phyloP scores from a whole-genome alignment of 345 rosid genomes.

The Rhodamnia argentea region DNA sequence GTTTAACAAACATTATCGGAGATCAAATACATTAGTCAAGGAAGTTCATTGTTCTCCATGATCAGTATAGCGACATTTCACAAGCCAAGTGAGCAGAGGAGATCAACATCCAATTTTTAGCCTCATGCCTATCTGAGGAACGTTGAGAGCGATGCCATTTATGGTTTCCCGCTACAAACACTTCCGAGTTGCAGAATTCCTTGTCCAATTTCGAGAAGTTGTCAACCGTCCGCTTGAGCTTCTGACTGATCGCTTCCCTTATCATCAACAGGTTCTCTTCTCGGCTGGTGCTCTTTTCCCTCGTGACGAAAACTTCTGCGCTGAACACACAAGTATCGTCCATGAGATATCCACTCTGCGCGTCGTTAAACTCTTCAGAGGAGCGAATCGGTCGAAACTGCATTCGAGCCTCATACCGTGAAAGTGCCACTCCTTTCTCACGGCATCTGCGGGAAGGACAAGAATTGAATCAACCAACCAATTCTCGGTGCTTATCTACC shows the following conservation, averaged over 20 bases:
- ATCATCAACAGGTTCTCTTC: conserved; percentile 19
- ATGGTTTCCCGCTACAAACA: conserved; percentile 14
- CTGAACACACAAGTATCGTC: conserved; percentile 25
- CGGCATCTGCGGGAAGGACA: neutral
- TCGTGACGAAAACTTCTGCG: conserved; percentile 20
- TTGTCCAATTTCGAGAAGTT: conserved; percentile 8
- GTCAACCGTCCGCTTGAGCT: conserved; percentile 19
- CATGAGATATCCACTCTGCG: conserved; percentile 23
- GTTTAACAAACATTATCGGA: neutral
- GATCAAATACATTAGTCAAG: neutral
- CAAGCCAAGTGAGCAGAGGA: neutral
- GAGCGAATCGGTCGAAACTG: conserved; percentile 31
- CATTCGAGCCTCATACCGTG: conserved; percentile 17
- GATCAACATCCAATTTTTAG: neutral
- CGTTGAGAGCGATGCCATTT: conserved; percentile 18
- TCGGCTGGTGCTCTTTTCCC: conserved; percentile 18
- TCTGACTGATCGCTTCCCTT: neutral
- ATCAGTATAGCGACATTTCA: neutral
- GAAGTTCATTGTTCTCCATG: neutral
- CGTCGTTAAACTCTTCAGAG: conserved; percentile 6
- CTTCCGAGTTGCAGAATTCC: conserved; percentile 4
- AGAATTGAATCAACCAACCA: neutral
- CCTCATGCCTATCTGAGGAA: neutral
- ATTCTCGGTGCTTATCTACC: neutral
- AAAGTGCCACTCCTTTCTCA: conserved; percentile 20